Evolutionary conservation across 2,329 filamentous ascomycete species (phyloP), one percentile per base, ranked within the genome.

Genomic region (Botrytis tulipae): DNA sequence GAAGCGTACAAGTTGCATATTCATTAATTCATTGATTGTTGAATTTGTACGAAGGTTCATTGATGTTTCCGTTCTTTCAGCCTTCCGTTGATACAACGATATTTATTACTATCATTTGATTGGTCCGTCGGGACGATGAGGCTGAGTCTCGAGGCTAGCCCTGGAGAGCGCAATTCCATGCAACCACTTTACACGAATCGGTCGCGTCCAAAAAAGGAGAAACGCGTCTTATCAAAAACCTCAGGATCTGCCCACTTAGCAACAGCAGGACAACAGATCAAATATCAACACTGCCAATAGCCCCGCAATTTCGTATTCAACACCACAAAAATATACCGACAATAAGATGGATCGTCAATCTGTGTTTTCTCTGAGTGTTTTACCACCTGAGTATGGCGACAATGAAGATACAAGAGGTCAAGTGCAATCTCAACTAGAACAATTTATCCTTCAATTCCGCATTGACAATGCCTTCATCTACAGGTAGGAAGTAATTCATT

Each of bases 381-480:
- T 93, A 79, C 89, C 90, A 78, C 87, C 90, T 73, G 89, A 87
- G 77, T 87, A 87, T 76, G 89, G 90, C 78, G 88, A 90, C 59
- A 87, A 86, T 77, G 79, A 81, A 59, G 92, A 95, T 80, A 91
- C 88, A 73, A 88, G 91, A 74, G 86, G 89, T 40, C 89, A 93
- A 80, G 86, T 95, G 68, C 93, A 96, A 82, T 88, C 89, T 74
- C 91, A 93, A 81, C 88, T 99, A 75, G 91, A 96, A 80, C 91
- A 94, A 75, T 99, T 99, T 82, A 91, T 99, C 77, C 89, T 98
- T 73, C 93, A 95, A 78, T 99, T 98, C 82, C 91, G 95, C 80
- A 89, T 98, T 60, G 95, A 98, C 83, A 97, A 97, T 83, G 89
- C 91, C 80, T 98, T 97, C 84, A 91, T 98, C 80, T 99, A 98